These are phyloP conservation scores for Achaetomium macrosporum DNA, from an alignment of 2,329 filamentous ascomycete species.

Conservation along the genomic window DNA sequence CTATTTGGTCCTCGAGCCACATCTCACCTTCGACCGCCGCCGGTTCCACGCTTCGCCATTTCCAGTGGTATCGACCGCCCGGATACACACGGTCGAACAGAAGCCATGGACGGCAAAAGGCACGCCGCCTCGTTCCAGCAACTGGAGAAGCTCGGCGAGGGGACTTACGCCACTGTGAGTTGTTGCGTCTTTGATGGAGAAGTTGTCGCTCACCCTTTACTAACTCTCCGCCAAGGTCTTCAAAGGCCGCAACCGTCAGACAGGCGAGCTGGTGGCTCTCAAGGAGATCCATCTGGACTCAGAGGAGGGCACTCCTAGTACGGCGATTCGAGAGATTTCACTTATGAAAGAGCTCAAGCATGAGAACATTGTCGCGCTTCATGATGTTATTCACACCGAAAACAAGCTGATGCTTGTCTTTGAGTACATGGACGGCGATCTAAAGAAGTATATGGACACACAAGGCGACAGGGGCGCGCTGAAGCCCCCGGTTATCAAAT, in stretches of 20 bases:
- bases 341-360: slow-evolving; percentile 99
- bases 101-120: slow-evolving; percentile 77
- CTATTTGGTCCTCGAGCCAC: slow-evolving; percentile 37
- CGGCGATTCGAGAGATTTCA: slow-evolving; percentile 95
- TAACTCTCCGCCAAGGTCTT: slow-evolving; percentile 63
- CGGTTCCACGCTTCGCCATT: slow-evolving; percentile 27
- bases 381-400: slow-evolving; percentile 99
- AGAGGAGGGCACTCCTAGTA: slow-evolving; percentile 95
- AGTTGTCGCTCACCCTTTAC: not conserved
- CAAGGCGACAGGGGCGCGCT: slow-evolving; percentile 83
- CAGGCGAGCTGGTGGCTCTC: slow-evolving; percentile 89
- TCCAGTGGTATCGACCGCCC: slow-evolving; percentile 15
- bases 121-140: slow-evolving; percentile 98
- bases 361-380: slow-evolving; percentile 93
- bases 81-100: slow-evolving; percentile 1
- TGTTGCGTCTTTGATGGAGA: not conserved
- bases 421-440: slow-evolving; percentile 96
- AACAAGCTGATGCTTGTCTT: slow-evolving; percentile 99
- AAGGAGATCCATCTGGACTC: slow-evolving; percentile 99
- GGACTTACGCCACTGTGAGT: slow-evolving; percentile 93
- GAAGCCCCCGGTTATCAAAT: slow-evolving; percentile 88
- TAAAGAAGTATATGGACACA: slow-evolving; percentile 98
- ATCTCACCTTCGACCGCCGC: slow-evolving; percentile 30
- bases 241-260: slow-evolving; percentile 92
- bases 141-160: slow-evolving; percentile 97